phyloP scores from a whole-genome alignment of 305 asterid genomes.

The Nicotiana rustica region DNA sequence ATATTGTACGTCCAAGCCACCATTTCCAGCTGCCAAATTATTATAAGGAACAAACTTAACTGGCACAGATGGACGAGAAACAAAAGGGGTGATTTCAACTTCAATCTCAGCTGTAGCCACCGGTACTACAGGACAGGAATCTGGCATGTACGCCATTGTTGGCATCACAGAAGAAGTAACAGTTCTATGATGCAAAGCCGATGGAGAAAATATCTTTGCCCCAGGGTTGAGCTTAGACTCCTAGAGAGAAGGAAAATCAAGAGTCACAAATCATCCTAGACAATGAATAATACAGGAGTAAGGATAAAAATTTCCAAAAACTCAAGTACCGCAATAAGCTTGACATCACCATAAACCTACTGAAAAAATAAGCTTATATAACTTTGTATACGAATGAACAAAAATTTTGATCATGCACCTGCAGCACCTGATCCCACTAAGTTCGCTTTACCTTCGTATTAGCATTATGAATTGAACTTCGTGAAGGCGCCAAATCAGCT shows the following conservation, averaged over 20 bases:
- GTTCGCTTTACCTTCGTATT: conserved; percentile 57
- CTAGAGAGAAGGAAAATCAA: conserved; percentile 47
- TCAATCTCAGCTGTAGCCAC: conserved; percentile 57
- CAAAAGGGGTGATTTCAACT: conserved; percentile 52
- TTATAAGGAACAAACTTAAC: conserved; percentile 59
- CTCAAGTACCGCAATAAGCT: neutral
- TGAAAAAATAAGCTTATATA: neutral
- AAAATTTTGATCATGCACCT: conserved; percentile 17
- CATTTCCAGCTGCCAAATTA: conserved; percentile 53
- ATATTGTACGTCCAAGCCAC: conserved; percentile 55
- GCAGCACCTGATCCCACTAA: conserved; percentile 27
- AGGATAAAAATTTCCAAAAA: conserved; percentile 19
- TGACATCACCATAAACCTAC: conserved; percentile 11
- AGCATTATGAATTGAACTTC: conserved; percentile 48
- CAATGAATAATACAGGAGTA: neutral
- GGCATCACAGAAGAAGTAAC: conserved; percentile 62
- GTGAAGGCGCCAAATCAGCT: conserved; percentile 47
- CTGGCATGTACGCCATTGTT: conserved; percentile 53
- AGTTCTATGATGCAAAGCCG: conserved; percentile 52
- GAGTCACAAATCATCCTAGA: conserved; percentile 7
- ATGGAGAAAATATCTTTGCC: conserved; percentile 81
- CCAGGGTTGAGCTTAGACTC: conserved; percentile 89
- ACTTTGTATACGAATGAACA: neutral
- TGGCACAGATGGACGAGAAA: conserved; percentile 57
- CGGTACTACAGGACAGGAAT: conserved; percentile 52